phyloP scores from a whole-genome alignment of 2,329 filamentous ascomycete species.

The Bipolaris zeicola region DNA sequence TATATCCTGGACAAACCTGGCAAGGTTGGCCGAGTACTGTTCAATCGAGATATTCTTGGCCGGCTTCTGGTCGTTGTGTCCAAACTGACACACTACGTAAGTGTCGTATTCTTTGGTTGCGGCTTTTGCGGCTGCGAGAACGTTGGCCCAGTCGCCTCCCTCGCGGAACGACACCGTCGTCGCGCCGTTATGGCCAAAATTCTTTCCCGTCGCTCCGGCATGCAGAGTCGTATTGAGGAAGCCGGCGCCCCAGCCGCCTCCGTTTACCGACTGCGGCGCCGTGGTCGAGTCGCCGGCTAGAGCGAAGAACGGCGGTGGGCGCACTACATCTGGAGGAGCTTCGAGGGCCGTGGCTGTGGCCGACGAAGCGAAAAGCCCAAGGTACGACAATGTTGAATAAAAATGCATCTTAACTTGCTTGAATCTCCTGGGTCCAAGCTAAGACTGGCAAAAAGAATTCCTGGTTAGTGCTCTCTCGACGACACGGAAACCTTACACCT shows the following conservation, averaged over 20 bases:
- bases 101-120: slow-evolving; percentile 48
- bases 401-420: slow-evolving; percentile 7
- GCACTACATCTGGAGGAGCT: neutral
- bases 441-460: no score
- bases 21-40: slow-evolving; percentile 58
- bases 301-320: slow-evolving; percentile 35
- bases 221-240: slow-evolving; percentile 57
- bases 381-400: neutral
- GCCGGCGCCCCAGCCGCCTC: slow-evolving; percentile 61
- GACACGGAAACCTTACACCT: neutral
- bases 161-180: slow-evolving; percentile 62
- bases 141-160: slow-evolving; percentile 59
- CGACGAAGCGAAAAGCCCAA: slow-evolving; percentile 2
- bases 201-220: slow-evolving; percentile 57
- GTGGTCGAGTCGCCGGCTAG: slow-evolving; percentile 48
- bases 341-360: neutral
- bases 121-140: slow-evolving; percentile 51
- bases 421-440: no score
- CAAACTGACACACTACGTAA: slow-evolving; percentile 64
- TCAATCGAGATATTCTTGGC: slow-evolving; percentile 52
- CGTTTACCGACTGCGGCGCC: slow-evolving; percentile 31
- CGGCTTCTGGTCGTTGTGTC: slow-evolving; percentile 64
- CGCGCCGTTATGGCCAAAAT: slow-evolving; percentile 59
- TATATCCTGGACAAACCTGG: slow-evolving; percentile 47
- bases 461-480: neutral